Percentiles rank a stretch among this genome's conserved stretches.
Evolutionary conservation across 2,329 filamentous ascomycete genomes (phyloP).

Genomic region (Aspergillus luchuensis): DNA sequence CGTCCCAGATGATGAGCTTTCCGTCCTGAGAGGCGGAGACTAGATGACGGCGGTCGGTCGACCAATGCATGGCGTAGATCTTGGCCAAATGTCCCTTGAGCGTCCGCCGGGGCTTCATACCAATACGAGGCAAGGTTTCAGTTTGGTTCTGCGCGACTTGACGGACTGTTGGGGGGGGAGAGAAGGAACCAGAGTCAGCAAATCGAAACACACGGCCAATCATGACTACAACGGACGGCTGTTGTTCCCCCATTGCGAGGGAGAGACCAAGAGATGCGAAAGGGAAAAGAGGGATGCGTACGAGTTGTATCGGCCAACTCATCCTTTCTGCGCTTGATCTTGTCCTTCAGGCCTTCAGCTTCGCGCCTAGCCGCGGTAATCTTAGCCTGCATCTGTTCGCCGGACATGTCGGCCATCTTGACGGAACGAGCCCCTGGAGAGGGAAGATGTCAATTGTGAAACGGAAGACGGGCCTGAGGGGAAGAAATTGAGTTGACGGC

Average conservation of each 20-base stretch:
- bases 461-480: constrained; percentile 13
- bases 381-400: constrained; percentile 79
- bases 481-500: constrained; percentile 33
- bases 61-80: constrained; percentile 99
- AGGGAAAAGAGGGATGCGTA: constrained; percentile 58
- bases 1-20: constrained; percentile 99
- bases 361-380: constrained; percentile 92
- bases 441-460: constrained; percentile 25
- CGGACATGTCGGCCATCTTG: constrained; percentile 53
- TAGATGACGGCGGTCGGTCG: constrained; percentile 92
- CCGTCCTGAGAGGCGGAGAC: constrained; percentile 98
- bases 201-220: constrained; percentile 7
- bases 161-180: constrained; percentile 66
- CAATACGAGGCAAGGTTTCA: constrained; percentile 85
- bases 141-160: constrained; percentile 90
- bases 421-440: constrained; percentile 31
- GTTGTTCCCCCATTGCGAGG: constrained; percentile 5
- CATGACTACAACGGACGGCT: background rate
- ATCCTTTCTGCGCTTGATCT: constrained; percentile 99
- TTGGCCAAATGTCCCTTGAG: constrained; percentile 98
- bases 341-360: constrained; percentile 95
- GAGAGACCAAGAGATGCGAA: constrained; percentile 4
- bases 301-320: constrained; percentile 96
- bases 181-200: constrained; percentile 27
- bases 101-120: constrained; percentile 97